Conservation (phyloP, 2,329 filamentous ascomycete genomes). For the Fusarium lyarnte region DNA sequence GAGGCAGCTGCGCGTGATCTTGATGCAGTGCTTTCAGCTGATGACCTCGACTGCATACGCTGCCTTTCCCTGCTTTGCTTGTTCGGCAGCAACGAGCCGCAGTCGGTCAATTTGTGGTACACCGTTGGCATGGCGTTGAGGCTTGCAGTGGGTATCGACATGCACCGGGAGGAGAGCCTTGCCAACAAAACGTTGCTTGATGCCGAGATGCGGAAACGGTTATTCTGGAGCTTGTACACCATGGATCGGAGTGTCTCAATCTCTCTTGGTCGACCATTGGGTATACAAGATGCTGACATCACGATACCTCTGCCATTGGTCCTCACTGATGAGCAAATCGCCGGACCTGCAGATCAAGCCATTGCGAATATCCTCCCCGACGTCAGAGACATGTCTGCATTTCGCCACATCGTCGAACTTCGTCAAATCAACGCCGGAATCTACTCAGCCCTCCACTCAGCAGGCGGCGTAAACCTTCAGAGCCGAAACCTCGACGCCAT, state of each 20-base stretch:
- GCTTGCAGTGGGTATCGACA: constrained; percentile 35
- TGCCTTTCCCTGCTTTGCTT: constrained; percentile 35
- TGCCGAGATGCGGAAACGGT: constrained; percentile 34
- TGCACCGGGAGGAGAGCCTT: constrained; percentile 33
- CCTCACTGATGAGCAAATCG: constrained; percentile 30
- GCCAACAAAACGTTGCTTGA: constrained; percentile 22
- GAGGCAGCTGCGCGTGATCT: constrained; percentile 29
- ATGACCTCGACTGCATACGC: constrained; percentile 34
- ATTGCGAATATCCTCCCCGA: constrained; percentile 29
- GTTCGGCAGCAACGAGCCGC: constrained; percentile 39
- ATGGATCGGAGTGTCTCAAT: constrained; percentile 40
- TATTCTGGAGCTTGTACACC: constrained; percentile 38
- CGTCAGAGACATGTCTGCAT: constrained; percentile 36
- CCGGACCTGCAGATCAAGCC: constrained; percentile 14
- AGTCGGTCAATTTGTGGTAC: constrained; percentile 38
- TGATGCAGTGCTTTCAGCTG: constrained; percentile 21
- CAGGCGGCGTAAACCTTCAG: constrained; percentile 28
- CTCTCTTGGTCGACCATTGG: constrained; percentile 27
- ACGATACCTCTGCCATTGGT: constrained; percentile 28
- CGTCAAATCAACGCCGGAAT: constrained; percentile 33
- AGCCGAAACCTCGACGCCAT: constrained; percentile 29
- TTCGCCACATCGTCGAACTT: constrained; percentile 34
- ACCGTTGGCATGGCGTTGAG: constrained; percentile 36
- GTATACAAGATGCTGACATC: constrained; percentile 37
- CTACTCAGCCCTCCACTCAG: constrained; percentile 35